phyloP scores from a whole-genome alignment of 1,139 yeast species.

The Saccharomyces hybrid region DNA sequence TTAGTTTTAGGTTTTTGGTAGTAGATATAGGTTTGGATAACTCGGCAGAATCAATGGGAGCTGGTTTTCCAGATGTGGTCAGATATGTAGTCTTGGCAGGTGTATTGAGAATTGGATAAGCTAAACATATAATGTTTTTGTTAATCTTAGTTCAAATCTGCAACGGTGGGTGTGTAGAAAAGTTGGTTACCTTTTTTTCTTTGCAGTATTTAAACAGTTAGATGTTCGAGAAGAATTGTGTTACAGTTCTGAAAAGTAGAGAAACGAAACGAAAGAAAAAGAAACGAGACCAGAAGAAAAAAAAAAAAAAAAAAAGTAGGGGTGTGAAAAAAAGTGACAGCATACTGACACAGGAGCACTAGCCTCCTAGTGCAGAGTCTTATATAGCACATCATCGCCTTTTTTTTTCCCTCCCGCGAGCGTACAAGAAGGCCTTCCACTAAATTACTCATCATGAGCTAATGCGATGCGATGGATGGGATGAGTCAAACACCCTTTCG shows the following conservation, averaged over 20 bases:
- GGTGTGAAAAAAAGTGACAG: neutral
- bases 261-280: neutral
- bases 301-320: neutral
- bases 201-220: neutral
- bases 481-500: neutral
- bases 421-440: neutral
- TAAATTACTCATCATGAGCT: neutral
- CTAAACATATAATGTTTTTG: slow-evolving; percentile 21
- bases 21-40: neutral
- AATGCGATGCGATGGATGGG: slow-evolving; percentile 1
- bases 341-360: neutral
- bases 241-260: neutral
- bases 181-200: neutral
- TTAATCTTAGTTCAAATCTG: neutral
- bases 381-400: neutral
- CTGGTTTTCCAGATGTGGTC: slow-evolving; percentile 48
- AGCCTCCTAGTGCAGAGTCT: neutral
- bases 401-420: neutral
- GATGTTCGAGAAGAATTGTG: neutral
- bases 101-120: slow-evolving; percentile 27
- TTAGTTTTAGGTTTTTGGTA: slow-evolving; percentile 1
- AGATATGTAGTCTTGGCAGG: slow-evolving; percentile 40
- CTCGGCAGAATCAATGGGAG: slow-evolving; percentile 20
- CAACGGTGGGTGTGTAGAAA: neutral
- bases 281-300: neutral